A percentile compares a stretch with the other conserved stretches of the same genome.
These are phyloP conservation scores for Monilinia vaccinii-corymbosi DNA, from an alignment of 2,329 filamentous ascomycete species.

Conservation along the genomic window DNA sequence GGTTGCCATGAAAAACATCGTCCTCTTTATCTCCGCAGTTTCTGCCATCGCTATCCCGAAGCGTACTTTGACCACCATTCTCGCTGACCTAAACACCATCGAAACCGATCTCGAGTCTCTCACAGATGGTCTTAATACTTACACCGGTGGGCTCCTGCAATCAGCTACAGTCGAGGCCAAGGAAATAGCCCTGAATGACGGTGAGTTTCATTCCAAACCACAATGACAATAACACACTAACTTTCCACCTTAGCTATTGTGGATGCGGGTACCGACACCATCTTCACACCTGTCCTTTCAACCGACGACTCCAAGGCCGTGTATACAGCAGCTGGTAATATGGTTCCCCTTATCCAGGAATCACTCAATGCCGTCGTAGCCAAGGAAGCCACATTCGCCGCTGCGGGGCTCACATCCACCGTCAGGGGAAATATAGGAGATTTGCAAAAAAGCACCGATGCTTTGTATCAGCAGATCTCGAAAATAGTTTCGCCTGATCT, in stretches of 20 bases:
- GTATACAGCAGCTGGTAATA: background rate
- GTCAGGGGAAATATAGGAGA: constrained; percentile 6
- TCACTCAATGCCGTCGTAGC: constrained; percentile 7
- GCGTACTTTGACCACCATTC: constrained; percentile 10
- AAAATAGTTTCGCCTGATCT: constrained; percentile 14
- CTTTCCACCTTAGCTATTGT: background rate
- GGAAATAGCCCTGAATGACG: constrained; percentile 8
- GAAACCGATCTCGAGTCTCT: constrained; percentile 38
- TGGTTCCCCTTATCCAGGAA: constrained; percentile 9
- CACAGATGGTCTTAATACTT: constrained; percentile 35
- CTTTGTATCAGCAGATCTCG: constrained; percentile 12
- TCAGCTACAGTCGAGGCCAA: constrained; percentile 9
- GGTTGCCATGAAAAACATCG: constrained; percentile 16
- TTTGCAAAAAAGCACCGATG: constrained; percentile 12
- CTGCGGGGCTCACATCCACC: constrained; percentile 4
- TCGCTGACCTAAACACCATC: constrained; percentile 30
- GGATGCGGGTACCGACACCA: constrained; percentile 6
- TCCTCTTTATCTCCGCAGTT: constrained; percentile 12
- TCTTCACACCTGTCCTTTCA: constrained; percentile 9
- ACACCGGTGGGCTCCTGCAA: constrained; percentile 19
- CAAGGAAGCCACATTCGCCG: constrained; percentile 14
- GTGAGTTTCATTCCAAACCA: background rate
- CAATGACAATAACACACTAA: background rate
- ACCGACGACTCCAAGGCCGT: constrained; percentile 12
- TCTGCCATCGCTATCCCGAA: constrained; percentile 12